phyloP scores from a whole-genome alignment of 1,284 basidiomycete species.

The Baeospora myosura region DNA sequence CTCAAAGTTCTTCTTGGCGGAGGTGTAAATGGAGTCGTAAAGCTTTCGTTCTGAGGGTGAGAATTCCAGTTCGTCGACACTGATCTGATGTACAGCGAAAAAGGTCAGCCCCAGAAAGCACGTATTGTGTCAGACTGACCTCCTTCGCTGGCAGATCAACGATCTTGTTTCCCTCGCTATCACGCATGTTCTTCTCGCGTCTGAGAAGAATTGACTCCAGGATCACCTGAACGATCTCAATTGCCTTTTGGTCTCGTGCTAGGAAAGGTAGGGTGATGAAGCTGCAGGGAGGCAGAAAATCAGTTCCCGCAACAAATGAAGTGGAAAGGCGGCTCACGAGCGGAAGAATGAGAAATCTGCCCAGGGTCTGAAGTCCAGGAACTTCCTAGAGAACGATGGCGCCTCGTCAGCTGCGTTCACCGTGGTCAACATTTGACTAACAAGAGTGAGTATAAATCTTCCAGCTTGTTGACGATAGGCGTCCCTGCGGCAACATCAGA shows the following conservation, averaged over 20 bases:
- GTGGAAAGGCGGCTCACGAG: constrained; percentile 43
- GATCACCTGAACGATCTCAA: constrained; percentile 90
- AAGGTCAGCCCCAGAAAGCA: not conserved
- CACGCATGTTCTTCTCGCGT: constrained; percentile 93
- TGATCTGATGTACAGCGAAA: constrained; percentile 34
- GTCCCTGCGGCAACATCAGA: constrained; percentile 49
- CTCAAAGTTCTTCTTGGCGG: constrained; percentile 69
- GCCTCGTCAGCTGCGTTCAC: constrained; percentile 5
- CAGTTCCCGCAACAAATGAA: not conserved
- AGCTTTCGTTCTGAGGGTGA: constrained; percentile 72
- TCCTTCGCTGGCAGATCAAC: constrained; percentile 87
- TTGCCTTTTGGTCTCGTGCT: constrained; percentile 80
- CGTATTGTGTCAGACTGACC: constrained; percentile 26
- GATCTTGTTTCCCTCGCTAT: constrained; percentile 81
- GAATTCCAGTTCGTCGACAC: constrained; percentile 69
- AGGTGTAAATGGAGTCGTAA: constrained; percentile 69
- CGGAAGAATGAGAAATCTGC: constrained; percentile 83
- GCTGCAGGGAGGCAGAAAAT: constrained; percentile 28
- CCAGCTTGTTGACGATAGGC: constrained; percentile 92
- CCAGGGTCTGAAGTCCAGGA: constrained; percentile 89
- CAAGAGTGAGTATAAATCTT: constrained; percentile 88
- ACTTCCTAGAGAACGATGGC: constrained; percentile 50
- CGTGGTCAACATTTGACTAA: constrained; percentile 27
- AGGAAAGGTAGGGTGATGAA: constrained; percentile 89
- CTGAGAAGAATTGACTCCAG: constrained; percentile 83